These are phyloP conservation scores for Microsporum ferrugineum DNA, from an alignment of 2,329 filamentous ascomycete species.

Conservation along the genomic window DNA sequence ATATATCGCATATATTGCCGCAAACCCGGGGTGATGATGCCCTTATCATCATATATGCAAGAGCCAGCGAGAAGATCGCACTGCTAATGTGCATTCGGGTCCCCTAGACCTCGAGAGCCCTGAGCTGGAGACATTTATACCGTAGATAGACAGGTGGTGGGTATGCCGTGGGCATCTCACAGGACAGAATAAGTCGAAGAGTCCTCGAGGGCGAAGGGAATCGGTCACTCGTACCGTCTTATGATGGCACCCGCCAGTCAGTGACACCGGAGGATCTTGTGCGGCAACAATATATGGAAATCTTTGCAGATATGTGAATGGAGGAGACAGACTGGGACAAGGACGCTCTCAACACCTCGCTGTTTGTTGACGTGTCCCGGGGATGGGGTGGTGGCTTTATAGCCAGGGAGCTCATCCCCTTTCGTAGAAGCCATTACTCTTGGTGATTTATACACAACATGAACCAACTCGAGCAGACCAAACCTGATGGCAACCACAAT, in stretches of 20 bases:
- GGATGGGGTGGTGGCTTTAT: neutral
- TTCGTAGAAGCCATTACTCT: neutral
- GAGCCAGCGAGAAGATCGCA: neutral
- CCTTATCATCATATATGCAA: neutral
- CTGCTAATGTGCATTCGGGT: neutral
- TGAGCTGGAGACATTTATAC: slow-evolving; percentile 14
- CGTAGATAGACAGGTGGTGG: slow-evolving; percentile 27
- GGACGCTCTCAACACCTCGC: neutral
- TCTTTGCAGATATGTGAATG: neutral
- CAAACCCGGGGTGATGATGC: neutral
- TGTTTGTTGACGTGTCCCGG: neutral
- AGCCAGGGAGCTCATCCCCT: neutral
- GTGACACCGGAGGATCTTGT: neutral
- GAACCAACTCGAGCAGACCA: neutral
- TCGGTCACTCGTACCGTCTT: neutral
- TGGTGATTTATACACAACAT: neutral
- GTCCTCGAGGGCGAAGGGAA: neutral
- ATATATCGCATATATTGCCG: neutral
- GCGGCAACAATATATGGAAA: neutral
- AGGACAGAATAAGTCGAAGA: neutral
- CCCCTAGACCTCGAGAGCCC: neutral
- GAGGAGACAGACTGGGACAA: neutral
- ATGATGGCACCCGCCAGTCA: neutral
- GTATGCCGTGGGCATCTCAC: neutral
- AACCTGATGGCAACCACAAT: neutral